These are phyloP conservation scores for Fusarium torulosum DNA, from an alignment of 2,329 filamentous ascomycete genomes.

Conservation along the genomic window DNA sequence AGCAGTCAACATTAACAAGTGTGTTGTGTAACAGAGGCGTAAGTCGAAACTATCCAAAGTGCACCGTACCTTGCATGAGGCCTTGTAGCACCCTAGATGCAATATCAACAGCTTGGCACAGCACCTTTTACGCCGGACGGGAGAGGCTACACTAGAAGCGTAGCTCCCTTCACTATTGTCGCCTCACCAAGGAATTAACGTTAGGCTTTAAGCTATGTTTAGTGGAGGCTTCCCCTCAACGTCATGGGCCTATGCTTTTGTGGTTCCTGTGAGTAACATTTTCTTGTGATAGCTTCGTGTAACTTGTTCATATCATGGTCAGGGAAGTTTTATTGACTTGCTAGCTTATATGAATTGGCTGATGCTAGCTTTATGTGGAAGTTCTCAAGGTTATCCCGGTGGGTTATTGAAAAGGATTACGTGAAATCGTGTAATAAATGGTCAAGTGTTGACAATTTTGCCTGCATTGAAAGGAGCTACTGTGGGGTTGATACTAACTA, in stretches of 20 bases:
- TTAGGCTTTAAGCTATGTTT: neutral
- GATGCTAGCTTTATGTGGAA: too few species aligned
- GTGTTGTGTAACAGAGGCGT: constrained; percentile 16
- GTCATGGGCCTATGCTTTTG: neutral
- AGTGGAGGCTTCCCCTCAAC: neutral
- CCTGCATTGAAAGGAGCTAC: neutral
- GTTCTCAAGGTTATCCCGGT: too few species aligned
- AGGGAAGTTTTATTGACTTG: neutral
- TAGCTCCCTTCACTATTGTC: neutral
- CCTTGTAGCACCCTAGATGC: neutral
- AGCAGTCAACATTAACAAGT: neutral
- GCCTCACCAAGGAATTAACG: neutral
- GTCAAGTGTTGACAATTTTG: neutral
- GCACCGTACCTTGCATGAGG: constrained; percentile 14
- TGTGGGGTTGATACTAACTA: neutral
- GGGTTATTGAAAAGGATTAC: too few species aligned
- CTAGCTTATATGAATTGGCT: too few species aligned
- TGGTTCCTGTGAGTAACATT: neutral
- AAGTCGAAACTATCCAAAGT: neutral
- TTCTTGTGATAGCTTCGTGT: neutral
- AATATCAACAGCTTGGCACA: constrained; percentile 17
- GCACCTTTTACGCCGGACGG: constrained; percentile 4
- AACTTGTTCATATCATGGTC: neutral
- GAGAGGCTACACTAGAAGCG: neutral
- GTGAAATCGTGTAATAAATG: too few species aligned